phyloP scores from a whole-genome alignment of 139 green algal species.

The Closterium sp. region DNA sequence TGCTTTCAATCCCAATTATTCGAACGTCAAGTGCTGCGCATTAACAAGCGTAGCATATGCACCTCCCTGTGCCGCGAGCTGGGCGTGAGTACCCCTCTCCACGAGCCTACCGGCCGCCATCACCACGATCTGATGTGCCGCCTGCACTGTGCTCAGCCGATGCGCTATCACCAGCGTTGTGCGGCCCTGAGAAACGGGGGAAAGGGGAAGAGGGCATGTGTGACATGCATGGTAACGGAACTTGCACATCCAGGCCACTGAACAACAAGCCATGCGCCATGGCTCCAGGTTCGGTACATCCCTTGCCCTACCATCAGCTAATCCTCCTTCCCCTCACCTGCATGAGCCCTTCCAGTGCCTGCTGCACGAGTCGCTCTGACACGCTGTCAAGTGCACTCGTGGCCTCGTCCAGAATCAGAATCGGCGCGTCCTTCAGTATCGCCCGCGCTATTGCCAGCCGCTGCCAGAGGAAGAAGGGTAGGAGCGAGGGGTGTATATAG shows the following conservation, averaged over 20 bases:
- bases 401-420: conserved; percentile 79
- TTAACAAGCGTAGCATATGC: conserved; percentile 6
- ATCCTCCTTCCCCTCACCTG: conserved; percentile 9
- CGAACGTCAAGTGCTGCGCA: not conserved
- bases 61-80: conserved; percentile 59
- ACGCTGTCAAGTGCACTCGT: conserved; percentile 43
- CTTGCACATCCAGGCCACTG: too few relatives aligned
- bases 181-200: not conserved
- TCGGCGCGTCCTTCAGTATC: conserved; percentile 69
- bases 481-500: not conserved
- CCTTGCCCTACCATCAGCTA: not conserved
- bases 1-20: not conserved
- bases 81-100: conserved; percentile 67
- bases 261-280: too few relatives aligned
- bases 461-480: conserved; percentile 43
- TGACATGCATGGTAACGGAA: too few relatives aligned
- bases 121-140: conserved; percentile 80
- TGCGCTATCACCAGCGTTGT: conserved; percentile 80
- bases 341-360: conserved; percentile 71
- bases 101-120: conserved; percentile 62
- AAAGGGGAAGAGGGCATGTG: too few relatives aligned
- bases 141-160: conserved; percentile 77
- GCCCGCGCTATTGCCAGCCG: conserved; percentile 80
- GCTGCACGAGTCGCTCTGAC: conserved; percentile 79
- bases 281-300: not conserved